Evolutionary conservation across 1,284 basidiomycete species (phyloP), one percentile per base, ranked within the genome.

Genomic region (Cutaneotrichosporon sp.): DNA sequence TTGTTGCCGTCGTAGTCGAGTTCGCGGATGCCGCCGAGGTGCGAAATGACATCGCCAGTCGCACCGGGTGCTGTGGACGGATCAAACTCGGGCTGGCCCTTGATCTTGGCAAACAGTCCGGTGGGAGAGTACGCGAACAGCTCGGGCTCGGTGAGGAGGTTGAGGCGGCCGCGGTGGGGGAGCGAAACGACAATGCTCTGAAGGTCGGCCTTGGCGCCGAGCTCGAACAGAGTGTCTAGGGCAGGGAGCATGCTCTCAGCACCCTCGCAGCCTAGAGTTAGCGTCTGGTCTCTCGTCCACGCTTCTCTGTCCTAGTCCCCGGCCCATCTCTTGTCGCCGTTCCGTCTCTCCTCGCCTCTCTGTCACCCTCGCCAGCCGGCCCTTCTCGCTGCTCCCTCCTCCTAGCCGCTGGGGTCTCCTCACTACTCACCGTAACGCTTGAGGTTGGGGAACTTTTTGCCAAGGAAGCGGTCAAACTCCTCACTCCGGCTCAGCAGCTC

Each of bases 211-310:
- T 81, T 76, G 2, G 90, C 85, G 11, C 90, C 87, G 4, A 85
- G 82, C 1, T 84, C 82, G 69, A 94, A 91, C 13, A 95, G 77
- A 0, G 86, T 83, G 70, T 92, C 90, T 2, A 94, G 82, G 0
- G 90, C 91, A 0, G 90, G 89, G 21, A 95, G 80, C 91, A 94
- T 93, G 6, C 89, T 90, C 81, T 95, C 92, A 1, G 89, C 92
- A 1, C 92, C 92, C 79, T 95, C 92, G 32, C 73, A 75, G 5
- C 73, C 71, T 71, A 51, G 5, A 10, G 57, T 64, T 21, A 67
- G 63, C 26, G 26, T 47, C 16, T 34, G 16, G 38, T 22, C 14
- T 42, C 26, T 21, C 2, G 26, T 26, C 31, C 16, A 36, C 14
- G n/a, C 49, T 50, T 5, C 10, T 30, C 26, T 11, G 22, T 18